phyloP scores from a whole-genome alignment of 768 basidiomycete genomes.

The Coprinopsis marcescibilis region DNA sequence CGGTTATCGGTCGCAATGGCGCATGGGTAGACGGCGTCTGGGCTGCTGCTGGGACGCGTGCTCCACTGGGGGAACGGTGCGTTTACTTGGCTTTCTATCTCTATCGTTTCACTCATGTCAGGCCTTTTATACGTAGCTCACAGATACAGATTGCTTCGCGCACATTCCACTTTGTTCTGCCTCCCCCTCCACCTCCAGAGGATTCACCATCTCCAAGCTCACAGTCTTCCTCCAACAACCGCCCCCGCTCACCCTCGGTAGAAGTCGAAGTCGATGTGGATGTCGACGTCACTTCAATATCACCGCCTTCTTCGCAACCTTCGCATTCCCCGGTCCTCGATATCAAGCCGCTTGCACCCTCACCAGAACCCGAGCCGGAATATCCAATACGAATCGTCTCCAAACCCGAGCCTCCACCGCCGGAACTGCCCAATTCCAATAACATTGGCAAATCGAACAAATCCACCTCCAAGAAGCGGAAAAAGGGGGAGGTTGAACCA shows the following conservation, averaged over 20 bases:
- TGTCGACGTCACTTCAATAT: slow-evolving; percentile 76
- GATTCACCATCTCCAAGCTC: slow-evolving; percentile 80
- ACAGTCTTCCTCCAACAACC: slow-evolving; percentile 58
- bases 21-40: slow-evolving; percentile 99
- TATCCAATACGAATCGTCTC: slow-evolving; percentile 32
- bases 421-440: slow-evolving; percentile 60
- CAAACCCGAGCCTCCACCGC: slow-evolving; percentile 31
- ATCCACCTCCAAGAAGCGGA: slow-evolving; percentile 62
- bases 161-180: slow-evolving; percentile 94
- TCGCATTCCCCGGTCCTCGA: slow-evolving; percentile 65
- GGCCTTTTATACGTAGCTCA: slow-evolving; percentile 48
- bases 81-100: slow-evolving; percentile 12
- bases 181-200: slow-evolving; percentile 76
- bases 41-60: slow-evolving; percentile 81
- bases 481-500: slow-evolving; percentile 50
- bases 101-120: slow-evolving; percentile 9
- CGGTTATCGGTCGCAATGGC: slow-evolving; percentile 93
- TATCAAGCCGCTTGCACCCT: slow-evolving; percentile 40
- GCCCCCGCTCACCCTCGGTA: slow-evolving; percentile 65
- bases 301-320: slow-evolving; percentile 75
- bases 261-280: slow-evolving; percentile 1
- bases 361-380: slow-evolving; percentile 34
- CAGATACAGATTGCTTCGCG: slow-evolving; percentile 97
- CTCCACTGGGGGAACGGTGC: slow-evolving; percentile 82
- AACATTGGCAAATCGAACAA: slow-evolving; percentile 44